Evolutionary conservation across 83 land plant genomes (phyloP).

Genomic region (Diphasiastrum complanatum): DNA sequence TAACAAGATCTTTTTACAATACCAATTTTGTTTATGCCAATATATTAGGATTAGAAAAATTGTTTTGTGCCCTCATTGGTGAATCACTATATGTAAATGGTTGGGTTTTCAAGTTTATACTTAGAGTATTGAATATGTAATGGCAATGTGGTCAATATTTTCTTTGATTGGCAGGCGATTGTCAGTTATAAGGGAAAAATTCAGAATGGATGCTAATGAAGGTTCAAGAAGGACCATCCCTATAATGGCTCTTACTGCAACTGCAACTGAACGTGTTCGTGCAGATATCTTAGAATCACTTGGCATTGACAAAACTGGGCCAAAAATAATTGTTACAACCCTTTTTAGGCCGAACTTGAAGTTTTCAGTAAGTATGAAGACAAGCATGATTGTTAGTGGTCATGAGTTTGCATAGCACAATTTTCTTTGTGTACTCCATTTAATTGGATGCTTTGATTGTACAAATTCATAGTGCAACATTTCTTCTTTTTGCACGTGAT

Average conservation of each 20-base stretch:
- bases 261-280: conserved; percentile 72
- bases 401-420: too few relatives aligned
- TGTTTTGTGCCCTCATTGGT: too few relatives aligned
- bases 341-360: conserved; percentile 71
- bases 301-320: conserved; percentile 40
- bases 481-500: background rate
- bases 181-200: conserved; percentile 58
- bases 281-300: conserved; percentile 66
- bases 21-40: too few relatives aligned
- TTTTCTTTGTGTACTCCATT: too few relatives aligned
- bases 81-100: too few relatives aligned
- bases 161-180: conserved; percentile 41
- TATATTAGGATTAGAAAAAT: too few relatives aligned
- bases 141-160: background rate
- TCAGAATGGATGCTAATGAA: conserved; percentile 34
- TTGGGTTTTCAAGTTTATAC: background rate
- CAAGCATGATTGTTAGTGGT: too few relatives aligned
- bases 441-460: too few relatives aligned
- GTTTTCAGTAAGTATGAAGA: conserved; percentile 53
- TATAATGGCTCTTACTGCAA: conserved; percentile 87
- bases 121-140: too few relatives aligned
- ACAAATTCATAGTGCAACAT: background rate
- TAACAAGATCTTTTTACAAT: too few relatives aligned
- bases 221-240: conserved; percentile 53
- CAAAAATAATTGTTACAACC: conserved; percentile 64